A percentile compares a stretch with the other conserved stretches of the same genome.
phyloP scores from a whole-genome alignment of 2,329 filamentous ascomycete species.

The Aspergillus aculeatus region DNA sequence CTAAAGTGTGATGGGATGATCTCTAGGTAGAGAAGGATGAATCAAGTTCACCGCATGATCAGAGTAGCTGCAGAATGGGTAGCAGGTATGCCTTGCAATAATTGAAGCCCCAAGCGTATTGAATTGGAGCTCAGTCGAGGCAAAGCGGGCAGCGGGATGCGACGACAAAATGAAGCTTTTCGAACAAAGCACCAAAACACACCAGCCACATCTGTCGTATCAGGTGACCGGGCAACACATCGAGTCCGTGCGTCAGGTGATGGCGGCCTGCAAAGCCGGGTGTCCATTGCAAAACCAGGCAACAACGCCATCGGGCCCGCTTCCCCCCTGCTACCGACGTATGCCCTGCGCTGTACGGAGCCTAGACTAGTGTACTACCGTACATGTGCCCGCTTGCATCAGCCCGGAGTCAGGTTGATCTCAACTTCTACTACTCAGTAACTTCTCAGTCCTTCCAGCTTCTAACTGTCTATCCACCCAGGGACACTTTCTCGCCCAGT shows the following conservation, averaged over 20 bases:
- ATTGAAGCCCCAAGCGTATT: background rate
- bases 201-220: conserved; percentile 23
- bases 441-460: conserved; percentile 3
- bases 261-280: conserved; percentile 27
- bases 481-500: background rate
- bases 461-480: conserved; percentile 2
- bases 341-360: background rate
- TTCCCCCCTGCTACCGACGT: background rate
- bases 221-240: conserved; percentile 26
- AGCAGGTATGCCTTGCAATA: background rate
- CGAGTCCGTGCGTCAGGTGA: conserved; percentile 29
- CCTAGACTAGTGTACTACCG: background rate
- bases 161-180: conserved; percentile 27
- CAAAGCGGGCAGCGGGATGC: conserved; percentile 16
- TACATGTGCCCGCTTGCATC: conserved; percentile 13
- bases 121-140: conserved; percentile 1
- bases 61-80: background rate
- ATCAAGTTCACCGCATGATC: conserved; percentile 26
- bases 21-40: conserved; percentile 21
- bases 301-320: conserved; percentile 10
- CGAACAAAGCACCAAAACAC: conserved; percentile 37
- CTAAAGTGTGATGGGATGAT: conserved; percentile 21
- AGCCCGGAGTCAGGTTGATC: background rate
- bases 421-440: background rate
- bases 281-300: conserved; percentile 23